A percentile compares a stretch with the other conserved stretches of the same genome.
Conservation (phyloP, 164 flowering plant genomes). For the Nelumbo lutea region DNA sequence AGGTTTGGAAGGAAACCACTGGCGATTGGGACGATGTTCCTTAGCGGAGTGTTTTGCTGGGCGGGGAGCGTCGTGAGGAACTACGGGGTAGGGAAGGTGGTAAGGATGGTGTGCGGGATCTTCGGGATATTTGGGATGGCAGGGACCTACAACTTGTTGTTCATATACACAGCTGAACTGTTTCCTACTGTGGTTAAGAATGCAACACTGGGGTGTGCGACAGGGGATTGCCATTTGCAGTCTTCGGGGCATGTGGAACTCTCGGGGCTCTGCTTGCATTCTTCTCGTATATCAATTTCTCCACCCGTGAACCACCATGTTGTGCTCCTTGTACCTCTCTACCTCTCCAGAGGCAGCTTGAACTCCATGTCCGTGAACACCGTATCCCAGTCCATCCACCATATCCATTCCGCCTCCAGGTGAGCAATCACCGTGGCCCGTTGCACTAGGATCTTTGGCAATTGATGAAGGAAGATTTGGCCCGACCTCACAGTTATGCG, state of each 20-base stretch:
- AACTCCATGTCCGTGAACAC: too few relatives aligned
- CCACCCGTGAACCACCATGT: too few relatives aligned
- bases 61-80: slow-evolving; percentile 35
- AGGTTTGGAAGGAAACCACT: slow-evolving; percentile 67
- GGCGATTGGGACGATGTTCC: slow-evolving; percentile 62
- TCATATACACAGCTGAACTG: slow-evolving; percentile 72
- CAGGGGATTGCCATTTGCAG: slow-evolving; percentile 56
- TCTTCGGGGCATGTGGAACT: slow-evolving; percentile 62
- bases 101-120: slow-evolving; percentile 63
- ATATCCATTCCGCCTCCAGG: too few relatives aligned
- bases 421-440: too few relatives aligned
- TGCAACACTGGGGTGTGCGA: slow-evolving; percentile 75
- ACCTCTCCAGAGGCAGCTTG: too few relatives aligned
- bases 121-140: slow-evolving; percentile 90
- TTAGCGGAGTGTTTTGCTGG: slow-evolving; percentile 71
- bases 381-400: too few relatives aligned
- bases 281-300: too few relatives aligned
- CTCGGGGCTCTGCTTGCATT: slow-evolving; percentile 54
- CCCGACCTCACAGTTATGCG: too few relatives aligned
- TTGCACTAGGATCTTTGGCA: too few relatives aligned
- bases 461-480: too few relatives aligned
- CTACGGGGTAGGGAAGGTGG: slow-evolving; percentile 37
- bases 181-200: slow-evolving; percentile 92
- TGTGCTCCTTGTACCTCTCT: too few relatives aligned
- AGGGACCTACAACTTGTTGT: slow-evolving; percentile 77